Conservation (phyloP, 495 filamentous ascomycete genomes). For the Venustampulla echinocandica region DNA sequence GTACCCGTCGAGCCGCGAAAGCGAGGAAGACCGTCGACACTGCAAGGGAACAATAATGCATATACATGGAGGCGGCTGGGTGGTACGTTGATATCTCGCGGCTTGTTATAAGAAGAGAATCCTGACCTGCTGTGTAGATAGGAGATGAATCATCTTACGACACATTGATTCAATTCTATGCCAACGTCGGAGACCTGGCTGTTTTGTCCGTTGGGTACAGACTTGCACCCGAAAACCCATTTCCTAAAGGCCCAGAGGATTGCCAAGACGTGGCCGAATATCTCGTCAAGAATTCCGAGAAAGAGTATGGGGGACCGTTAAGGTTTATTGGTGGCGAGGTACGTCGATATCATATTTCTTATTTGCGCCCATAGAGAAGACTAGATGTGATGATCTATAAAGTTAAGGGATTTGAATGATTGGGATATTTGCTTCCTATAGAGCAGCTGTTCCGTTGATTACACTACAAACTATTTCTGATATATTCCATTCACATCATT, state of each 20-base stretch:
- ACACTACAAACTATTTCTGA: slow-evolving; percentile 3
- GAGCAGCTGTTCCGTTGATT: slow-evolving; percentile 4
- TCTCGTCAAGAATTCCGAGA: slow-evolving; percentile 36
- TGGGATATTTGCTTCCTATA: slow-evolving; percentile 3
- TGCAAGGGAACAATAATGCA: slow-evolving; percentile 41
- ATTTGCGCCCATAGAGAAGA: background rate
- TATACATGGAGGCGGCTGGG: slow-evolving; percentile 49
- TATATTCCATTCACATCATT: slow-evolving; percentile 21
- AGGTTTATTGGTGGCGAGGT: slow-evolving; percentile 29
- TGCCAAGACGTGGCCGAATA: slow-evolving; percentile 42
- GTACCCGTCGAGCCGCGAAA: slow-evolving; percentile 24
- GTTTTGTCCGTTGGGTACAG: slow-evolving; percentile 50
- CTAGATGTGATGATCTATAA: slow-evolving; percentile 5
- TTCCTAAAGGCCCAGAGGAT: slow-evolving; percentile 42
- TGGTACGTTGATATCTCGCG: too few relatives aligned
- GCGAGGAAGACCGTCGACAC: slow-evolving; percentile 24
- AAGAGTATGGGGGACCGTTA: slow-evolving; percentile 33
- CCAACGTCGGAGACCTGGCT: slow-evolving; percentile 32
- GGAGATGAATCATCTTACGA: slow-evolving; percentile 26
- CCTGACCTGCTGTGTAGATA: too few relatives aligned
- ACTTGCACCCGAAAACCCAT: slow-evolving; percentile 51
- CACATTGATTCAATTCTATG: slow-evolving; percentile 31
- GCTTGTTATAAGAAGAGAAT: too few relatives aligned
- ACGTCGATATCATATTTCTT: slow-evolving; percentile 9
- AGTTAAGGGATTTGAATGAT: slow-evolving; percentile 18